Evolutionary conservation across 1,284 basidiomycete species (phyloP).

Genomic region (Anthracocystis setariae): DNA sequence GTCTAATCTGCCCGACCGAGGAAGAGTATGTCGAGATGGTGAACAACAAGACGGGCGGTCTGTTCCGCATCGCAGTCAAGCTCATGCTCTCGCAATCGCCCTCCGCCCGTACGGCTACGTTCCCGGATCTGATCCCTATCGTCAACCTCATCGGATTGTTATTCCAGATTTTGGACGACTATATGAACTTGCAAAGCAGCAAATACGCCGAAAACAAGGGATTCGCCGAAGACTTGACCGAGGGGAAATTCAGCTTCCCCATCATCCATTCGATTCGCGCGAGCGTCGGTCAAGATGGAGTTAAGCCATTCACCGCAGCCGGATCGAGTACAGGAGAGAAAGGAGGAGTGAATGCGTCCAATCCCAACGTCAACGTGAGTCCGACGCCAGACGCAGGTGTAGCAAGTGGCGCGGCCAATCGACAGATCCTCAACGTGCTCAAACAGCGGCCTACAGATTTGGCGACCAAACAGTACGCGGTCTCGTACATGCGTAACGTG

Average conservation of each 20-base stretch:
- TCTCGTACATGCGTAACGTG: slow-evolving; percentile 61
- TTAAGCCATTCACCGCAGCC: background rate
- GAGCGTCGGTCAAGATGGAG: slow-evolving; percentile 11
- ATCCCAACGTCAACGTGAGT: slow-evolving; percentile 6
- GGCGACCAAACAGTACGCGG: slow-evolving; percentile 62
- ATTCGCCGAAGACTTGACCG: slow-evolving; percentile 91
- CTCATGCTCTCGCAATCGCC: slow-evolving; percentile 83
- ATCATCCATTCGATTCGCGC: slow-evolving; percentile 84
- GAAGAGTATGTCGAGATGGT: slow-evolving; percentile 96
- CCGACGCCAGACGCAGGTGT: background rate
- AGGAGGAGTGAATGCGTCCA: slow-evolving; percentile 6
- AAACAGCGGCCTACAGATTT: slow-evolving; percentile 59
- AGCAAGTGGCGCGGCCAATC: slow-evolving; percentile 27
- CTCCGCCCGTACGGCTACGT: background rate
- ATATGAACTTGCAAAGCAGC: slow-evolving; percentile 89
- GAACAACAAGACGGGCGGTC: slow-evolving; percentile 96
- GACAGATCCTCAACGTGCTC: slow-evolving; percentile 62
- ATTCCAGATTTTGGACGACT: slow-evolving; percentile 97
- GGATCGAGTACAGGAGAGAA: background rate
- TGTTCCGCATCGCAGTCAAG: slow-evolving; percentile 91
- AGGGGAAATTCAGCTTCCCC: slow-evolving; percentile 96
- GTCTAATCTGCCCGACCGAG: slow-evolving; percentile 89
- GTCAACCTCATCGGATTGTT: slow-evolving; percentile 93
- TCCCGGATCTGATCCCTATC: slow-evolving; percentile 74
- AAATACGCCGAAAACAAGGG: slow-evolving; percentile 92